A percentile compares a stretch with the other conserved stretches of the same genome.
Evolutionary conservation across 1,284 basidiomycete species (phyloP).

Genomic region (Tilletia walkeri): DNA sequence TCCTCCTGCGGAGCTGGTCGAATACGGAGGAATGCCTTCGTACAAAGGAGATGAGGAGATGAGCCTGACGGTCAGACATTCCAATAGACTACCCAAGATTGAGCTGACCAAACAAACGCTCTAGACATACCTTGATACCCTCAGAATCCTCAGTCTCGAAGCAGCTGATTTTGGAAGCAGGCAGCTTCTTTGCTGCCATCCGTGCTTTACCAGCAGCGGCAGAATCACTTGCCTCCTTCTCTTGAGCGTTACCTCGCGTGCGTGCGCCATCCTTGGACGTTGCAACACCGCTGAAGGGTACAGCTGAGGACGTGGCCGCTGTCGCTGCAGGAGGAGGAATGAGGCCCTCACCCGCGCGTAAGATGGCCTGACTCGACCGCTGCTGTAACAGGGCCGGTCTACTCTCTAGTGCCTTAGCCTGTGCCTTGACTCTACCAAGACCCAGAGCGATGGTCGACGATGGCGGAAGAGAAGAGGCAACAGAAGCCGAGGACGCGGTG

Average conservation of each 20-base stretch:
- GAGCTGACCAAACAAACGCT: background rate
- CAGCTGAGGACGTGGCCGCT: too few species aligned
- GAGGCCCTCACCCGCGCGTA: background rate
- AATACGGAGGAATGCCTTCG: slow-evolving; percentile 44
- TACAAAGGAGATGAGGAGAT: slow-evolving; percentile 14
- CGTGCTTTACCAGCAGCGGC: background rate
- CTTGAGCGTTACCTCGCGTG: too few species aligned
- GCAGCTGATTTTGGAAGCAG: slow-evolving; percentile 11
- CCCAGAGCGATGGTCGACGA: background rate
- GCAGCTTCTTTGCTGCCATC: background rate
- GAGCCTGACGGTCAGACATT: background rate
- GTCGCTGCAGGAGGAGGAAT: too few species aligned
- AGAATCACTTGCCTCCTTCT: too few species aligned
- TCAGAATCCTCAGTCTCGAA: slow-evolving; percentile 7
- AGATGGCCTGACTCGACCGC: background rate
- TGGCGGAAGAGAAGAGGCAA: background rate
- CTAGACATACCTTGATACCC: slow-evolving; percentile 3
- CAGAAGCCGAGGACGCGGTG: background rate
- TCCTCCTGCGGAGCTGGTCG: slow-evolving; percentile 36
- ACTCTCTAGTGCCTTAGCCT: slow-evolving; percentile 6
- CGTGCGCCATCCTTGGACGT: too few species aligned
- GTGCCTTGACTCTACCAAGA: slow-evolving; percentile 1
- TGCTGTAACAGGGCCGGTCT: background rate
- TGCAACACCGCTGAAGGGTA: too few species aligned
- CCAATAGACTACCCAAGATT: background rate